Conservation (phyloP, 176 grass and related monocot species). For the Avena eriantha region DNA sequence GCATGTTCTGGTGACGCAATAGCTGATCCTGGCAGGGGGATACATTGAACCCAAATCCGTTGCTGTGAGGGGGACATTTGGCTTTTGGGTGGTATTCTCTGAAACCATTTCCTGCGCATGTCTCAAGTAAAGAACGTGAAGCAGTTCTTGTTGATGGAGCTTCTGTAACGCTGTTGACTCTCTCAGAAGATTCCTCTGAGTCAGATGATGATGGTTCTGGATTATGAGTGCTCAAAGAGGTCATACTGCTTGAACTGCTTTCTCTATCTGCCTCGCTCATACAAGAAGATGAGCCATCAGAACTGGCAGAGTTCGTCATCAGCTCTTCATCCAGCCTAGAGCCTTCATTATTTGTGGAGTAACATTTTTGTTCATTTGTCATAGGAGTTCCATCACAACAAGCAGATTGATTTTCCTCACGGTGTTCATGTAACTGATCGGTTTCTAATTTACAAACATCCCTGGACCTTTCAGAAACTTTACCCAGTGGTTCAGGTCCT, state of each 20-base stretch:
- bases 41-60: slow-evolving; percentile 45
- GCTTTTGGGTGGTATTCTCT: slow-evolving; percentile 61
- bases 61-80: slow-evolving; percentile 31
- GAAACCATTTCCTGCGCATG: slow-evolving; percentile 53
- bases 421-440: slow-evolving; percentile 29
- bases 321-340: slow-evolving; percentile 51
- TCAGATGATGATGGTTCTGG: slow-evolving; percentile 78
- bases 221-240: slow-evolving; percentile 67
- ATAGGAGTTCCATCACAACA: slow-evolving; percentile 36
- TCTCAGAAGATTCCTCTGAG: slow-evolving; percentile 70
- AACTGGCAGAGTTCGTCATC: slow-evolving; percentile 56
- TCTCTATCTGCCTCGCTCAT: slow-evolving; percentile 80
- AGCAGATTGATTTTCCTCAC: slow-evolving; percentile 32
- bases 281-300: slow-evolving; percentile 77
- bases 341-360: slow-evolving; percentile 38
- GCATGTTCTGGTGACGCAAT: slow-evolving; percentile 56
- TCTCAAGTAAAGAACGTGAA: slow-evolving; percentile 58
- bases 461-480: slow-evolving; percentile 42
- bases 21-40: slow-evolving; percentile 39
- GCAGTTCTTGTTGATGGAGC: slow-evolving; percentile 45
- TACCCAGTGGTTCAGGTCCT: slow-evolving; percentile 38
- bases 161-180: slow-evolving; percentile 32
- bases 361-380: slow-evolving; percentile 40
- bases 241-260: slow-evolving; percentile 70
- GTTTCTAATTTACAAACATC: slow-evolving; percentile 43